These are phyloP conservation scores for Quercus phellos DNA, from an alignment of 331 rosid species.

Conservation along the genomic window DNA sequence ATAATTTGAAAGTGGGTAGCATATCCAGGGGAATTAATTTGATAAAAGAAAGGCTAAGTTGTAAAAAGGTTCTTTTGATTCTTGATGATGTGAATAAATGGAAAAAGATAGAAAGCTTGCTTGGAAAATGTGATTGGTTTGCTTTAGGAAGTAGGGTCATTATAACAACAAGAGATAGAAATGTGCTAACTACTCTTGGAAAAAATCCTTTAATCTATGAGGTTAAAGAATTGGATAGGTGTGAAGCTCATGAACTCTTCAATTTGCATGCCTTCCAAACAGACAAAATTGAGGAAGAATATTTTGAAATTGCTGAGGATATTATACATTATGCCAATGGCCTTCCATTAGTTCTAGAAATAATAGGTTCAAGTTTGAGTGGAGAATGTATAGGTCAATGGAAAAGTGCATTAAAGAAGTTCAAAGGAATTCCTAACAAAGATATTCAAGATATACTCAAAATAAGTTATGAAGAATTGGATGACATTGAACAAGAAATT, in stretches of 20 bases:
- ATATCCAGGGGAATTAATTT: too few species aligned
- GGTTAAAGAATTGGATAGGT: background rate
- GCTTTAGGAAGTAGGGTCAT: slow-evolving; percentile 3
- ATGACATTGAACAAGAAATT: background rate
- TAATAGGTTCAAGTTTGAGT: background rate
- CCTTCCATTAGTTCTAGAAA: slow-evolving; percentile 4
- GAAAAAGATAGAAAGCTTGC: background rate
- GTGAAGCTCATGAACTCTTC: slow-evolving; percentile 8
- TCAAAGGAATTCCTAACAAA: background rate
- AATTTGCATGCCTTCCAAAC: background rate
- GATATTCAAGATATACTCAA: background rate
- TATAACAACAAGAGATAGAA: slow-evolving; percentile 1
- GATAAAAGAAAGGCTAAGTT: background rate
- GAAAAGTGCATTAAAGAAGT: background rate
- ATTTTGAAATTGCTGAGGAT: too few species aligned
- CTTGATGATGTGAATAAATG: slow-evolving; percentile 13
- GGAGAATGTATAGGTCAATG: background rate
- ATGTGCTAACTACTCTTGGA: background rate
- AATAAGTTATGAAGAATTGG: background rate
- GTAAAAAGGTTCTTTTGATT: slow-evolving; percentile 13
- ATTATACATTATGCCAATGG: too few species aligned
- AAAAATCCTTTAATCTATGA: background rate
- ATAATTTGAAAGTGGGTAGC: too few species aligned
- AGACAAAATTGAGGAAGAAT: too few species aligned
- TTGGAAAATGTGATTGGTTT: slow-evolving; percentile 20